Evolutionary conservation across 225 moss, liverwort and hornwort species (phyloP), one percentile per base, ranked within the genome.

Genomic region (Anthoceros angustus): DNA sequence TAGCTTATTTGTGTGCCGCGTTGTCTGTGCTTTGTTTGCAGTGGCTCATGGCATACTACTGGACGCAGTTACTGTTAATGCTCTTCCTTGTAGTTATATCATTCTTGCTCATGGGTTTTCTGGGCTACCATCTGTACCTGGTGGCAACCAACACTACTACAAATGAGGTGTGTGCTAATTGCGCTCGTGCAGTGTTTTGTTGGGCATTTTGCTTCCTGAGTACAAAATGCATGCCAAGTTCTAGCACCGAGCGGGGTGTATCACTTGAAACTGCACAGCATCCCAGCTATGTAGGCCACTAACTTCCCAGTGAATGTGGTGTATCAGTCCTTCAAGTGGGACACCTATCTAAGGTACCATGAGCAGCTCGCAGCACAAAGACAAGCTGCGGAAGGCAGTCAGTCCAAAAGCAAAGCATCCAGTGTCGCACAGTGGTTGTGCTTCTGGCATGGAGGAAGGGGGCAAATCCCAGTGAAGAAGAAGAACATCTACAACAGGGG

Each of bases 31-130:
- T 68, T 71, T 64, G 72, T 68, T 40, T 70, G 73, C 86, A 94
- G 94, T 94, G 94, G 94, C 82, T 94, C 66, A 60, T 94, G 75
- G 84, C 83, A 40, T 95, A 86, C 70, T 95, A 95, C 79, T 90
- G 90, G 39, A 74, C 86, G 8, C 94, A 95, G 75, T 78, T 95
- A 48, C 73, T 95, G 62, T 69, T 88, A 70, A 78, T 88, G 68
- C 73, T 95, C 69, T 95, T 95, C 63, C 78, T 95, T 72, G 62
- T 78, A 43, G 83, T 90, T 40, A 77, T 95, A 63, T 90, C 90
- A 10, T 55, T 90, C 46, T 67, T 95, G 15, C 77, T 95, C 62
- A 62, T 83, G 67, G 81, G 86, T 4, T 95, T 95, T 71, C 68
- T 80, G 20, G 71, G 75, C 64, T 95, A 95, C 70, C 94, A 95